phyloP scores from a whole-genome alignment of 2,329 filamentous ascomycete species.

The Fusarium pilosicola region DNA sequence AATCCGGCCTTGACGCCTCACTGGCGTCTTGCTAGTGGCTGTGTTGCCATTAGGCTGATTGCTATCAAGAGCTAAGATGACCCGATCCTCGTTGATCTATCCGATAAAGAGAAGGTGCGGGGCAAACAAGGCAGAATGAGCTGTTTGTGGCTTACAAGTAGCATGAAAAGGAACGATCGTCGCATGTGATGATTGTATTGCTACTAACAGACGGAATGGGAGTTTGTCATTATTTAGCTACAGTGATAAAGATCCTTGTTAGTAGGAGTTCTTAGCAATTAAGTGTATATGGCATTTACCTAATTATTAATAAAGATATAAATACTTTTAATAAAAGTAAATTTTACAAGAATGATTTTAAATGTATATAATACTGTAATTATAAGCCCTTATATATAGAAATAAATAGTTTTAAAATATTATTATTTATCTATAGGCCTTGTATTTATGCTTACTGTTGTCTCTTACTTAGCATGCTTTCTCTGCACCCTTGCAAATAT shows the following conservation, averaged over 20 bases:
- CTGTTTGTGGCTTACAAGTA: background rate
- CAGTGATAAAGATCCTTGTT: too few species aligned
- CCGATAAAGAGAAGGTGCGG: background rate
- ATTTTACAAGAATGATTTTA: too few species aligned
- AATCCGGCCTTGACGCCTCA: background rate
- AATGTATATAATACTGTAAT: too few species aligned
- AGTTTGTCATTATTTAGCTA: background rate
- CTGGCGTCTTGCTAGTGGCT: background rate
- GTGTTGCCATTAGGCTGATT: background rate
- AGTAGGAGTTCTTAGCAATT: too few species aligned
- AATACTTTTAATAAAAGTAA: too few species aligned
- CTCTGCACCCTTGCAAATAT: too few species aligned
- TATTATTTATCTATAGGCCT: rapidly evolving
- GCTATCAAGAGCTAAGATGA: background rate
- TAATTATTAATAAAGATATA: too few species aligned
- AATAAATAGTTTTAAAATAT: too few species aligned
- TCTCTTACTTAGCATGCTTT: rapidly evolving
- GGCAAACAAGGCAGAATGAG: background rate
- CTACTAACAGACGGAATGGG: background rate
- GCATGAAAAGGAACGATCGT: too few species aligned
- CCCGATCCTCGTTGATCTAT: background rate
- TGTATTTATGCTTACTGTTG: too few species aligned
- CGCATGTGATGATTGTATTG: background rate
- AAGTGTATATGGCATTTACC: rapidly evolving
- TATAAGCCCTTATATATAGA: too few species aligned